phyloP scores from a whole-genome alignment of 495 filamentous ascomycete genomes.

The Neurospora sp. region DNA sequence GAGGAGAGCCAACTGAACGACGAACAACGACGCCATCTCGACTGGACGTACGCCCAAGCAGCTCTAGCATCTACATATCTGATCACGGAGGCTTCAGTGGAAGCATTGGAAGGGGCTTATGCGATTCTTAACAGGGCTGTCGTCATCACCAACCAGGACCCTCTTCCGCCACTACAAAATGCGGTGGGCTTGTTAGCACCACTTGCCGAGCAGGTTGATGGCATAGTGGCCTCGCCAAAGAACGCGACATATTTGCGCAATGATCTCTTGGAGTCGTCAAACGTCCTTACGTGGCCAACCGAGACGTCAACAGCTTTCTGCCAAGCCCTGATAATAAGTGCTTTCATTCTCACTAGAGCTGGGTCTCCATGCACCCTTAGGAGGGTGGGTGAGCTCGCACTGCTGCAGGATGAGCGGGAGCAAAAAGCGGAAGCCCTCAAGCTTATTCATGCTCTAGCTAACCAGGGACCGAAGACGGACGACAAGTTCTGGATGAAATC shows the following conservation, averaged over 20 bases:
- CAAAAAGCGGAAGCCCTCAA: conserved; percentile 55
- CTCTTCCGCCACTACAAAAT: conserved; percentile 32
- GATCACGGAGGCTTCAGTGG: conserved; percentile 45
- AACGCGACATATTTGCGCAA: conserved; percentile 39
- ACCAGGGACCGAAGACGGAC: conserved; percentile 44
- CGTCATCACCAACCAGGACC: conserved; percentile 49
- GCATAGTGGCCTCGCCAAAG: conserved; percentile 22
- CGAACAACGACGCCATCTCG: conserved; percentile 42
- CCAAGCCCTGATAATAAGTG: conserved; percentile 58
- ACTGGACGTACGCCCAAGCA: conserved; percentile 57
- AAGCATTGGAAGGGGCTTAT: conserved; percentile 52
- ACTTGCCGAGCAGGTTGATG: conserved; percentile 21
- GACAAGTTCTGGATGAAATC: conserved; percentile 57
- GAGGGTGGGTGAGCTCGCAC: conserved; percentile 46
- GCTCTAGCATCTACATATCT: conserved; percentile 66
- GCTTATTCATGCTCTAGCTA: conserved; percentile 45
- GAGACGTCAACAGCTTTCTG: conserved; percentile 51
- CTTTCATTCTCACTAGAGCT: conserved; percentile 50
- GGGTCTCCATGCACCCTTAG: conserved; percentile 51
- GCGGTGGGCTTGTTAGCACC: conserved; percentile 34
- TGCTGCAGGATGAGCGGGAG: conserved; percentile 49
- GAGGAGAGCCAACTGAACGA: conserved; percentile 41
- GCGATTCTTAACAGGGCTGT: conserved; percentile 51
- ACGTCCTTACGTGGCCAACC: conserved; percentile 57
- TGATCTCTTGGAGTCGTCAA: conserved; percentile 48